Percentiles rank a stretch among this genome's conserved stretches.
Evolutionary conservation across 164 flowering plant genomes (phyloP).

Genomic region (Aristolochia californica): DNA sequence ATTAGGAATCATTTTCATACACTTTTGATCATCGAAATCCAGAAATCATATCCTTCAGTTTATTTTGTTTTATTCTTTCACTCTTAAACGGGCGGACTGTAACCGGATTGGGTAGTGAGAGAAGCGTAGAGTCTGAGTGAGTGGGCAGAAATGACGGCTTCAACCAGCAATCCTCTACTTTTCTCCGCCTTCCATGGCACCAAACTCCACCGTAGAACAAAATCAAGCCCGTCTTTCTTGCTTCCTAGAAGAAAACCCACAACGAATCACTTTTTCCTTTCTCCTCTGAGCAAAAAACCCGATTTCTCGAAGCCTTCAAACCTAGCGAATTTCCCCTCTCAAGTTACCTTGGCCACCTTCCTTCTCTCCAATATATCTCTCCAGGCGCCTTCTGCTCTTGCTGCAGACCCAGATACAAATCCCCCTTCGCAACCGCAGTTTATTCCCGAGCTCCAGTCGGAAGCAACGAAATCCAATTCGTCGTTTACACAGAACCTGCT

Average conservation of each 20-base stretch:
- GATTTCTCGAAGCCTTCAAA: slow-evolving; percentile 16
- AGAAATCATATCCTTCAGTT: too few relatives aligned
- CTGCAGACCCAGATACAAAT: slow-evolving; percentile 19
- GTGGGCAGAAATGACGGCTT: slow-evolving; percentile 4
- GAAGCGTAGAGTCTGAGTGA: too few relatives aligned
- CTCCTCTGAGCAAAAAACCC: slow-evolving; percentile 15
- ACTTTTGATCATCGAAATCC: too few relatives aligned
- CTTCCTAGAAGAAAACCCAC: slow-evolving; percentile 34
- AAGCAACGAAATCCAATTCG: slow-evolving; percentile 31
- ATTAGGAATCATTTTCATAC: too few relatives aligned
- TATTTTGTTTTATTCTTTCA: too few relatives aligned
- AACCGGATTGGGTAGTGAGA: too few relatives aligned
- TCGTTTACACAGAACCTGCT: slow-evolving; percentile 53
- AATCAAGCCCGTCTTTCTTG: slow-evolving; percentile 29
- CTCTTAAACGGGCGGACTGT: too few relatives aligned
- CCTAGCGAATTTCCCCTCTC: slow-evolving; percentile 16
- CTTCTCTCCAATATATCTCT: slow-evolving; percentile 39
- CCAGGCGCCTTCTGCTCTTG: slow-evolving; percentile 42
- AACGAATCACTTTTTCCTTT: slow-evolving; percentile 6
- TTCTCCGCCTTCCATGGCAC: slow-evolving; percentile 48
- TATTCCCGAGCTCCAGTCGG: slow-evolving; percentile 48
- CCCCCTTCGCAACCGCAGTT: slow-evolving; percentile 18
- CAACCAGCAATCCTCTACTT: slow-evolving; percentile 28
- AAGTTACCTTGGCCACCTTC: slow-evolving; percentile 60
- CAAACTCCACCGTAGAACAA: background rate